phyloP scores from a whole-genome alignment of 1,284 basidiomycete genomes.

The Ganoderma boninense region DNA sequence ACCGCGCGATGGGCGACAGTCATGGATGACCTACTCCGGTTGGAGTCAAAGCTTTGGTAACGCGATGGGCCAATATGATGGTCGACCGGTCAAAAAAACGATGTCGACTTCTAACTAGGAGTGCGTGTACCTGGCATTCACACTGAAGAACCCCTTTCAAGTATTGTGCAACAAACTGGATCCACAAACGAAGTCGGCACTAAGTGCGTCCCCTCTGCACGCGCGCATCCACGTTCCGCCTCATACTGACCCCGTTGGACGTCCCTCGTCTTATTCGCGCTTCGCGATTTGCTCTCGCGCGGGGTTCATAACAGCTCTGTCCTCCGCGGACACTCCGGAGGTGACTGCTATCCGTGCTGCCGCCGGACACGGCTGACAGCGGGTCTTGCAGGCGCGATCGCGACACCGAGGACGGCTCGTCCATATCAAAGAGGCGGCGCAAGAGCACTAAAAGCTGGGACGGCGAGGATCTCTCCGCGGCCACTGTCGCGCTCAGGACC shows the following conservation, averaged over 20 bases:
- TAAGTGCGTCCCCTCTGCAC: constrained; percentile 46
- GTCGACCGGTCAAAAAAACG: too few relatives aligned
- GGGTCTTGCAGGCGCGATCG: constrained; percentile 47
- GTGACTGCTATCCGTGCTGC: constrained; percentile 65
- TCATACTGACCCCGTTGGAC: constrained; percentile 11
- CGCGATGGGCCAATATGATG: too few relatives aligned
- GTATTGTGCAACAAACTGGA: too few relatives aligned
- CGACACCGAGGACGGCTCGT: constrained; percentile 46
- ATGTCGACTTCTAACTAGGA: too few relatives aligned
- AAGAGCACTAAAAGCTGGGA: constrained; percentile 73
- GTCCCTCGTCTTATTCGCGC: constrained; percentile 1
- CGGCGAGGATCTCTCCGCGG: constrained; percentile 52
- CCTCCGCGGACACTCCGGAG: constrained; percentile 41
- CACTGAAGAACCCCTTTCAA: too few relatives aligned
- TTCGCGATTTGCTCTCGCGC: not conserved
- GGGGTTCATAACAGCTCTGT: constrained; percentile 1
- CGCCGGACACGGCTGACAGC: constrained; percentile 55
- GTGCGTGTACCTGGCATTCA: too few relatives aligned
- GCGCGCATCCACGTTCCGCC: not conserved
- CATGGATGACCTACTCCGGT: too few relatives aligned
- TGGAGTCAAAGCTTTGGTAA: too few relatives aligned
- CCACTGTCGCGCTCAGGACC: constrained; percentile 28
- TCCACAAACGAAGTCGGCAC: too few relatives aligned
- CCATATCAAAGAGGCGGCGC: constrained; percentile 47
- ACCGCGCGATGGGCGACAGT: too few relatives aligned